phyloP scores from a whole-genome alignment of 805 yeast genomes.

The Candida quercuum region DNA sequence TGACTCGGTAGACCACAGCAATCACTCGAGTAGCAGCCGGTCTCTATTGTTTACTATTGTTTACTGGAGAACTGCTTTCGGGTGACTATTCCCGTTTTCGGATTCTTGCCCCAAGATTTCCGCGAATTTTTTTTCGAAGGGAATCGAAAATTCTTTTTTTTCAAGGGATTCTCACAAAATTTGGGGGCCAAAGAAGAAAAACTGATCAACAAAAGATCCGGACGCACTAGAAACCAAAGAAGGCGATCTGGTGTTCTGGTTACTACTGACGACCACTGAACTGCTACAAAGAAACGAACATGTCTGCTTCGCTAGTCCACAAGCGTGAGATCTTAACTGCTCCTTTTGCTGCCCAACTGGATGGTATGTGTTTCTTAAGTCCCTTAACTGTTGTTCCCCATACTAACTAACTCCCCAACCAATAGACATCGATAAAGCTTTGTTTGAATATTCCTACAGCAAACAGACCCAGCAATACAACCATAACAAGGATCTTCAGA shows the following conservation, averaged over 20 bases:
- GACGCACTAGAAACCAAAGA: no score
- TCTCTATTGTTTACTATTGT: no score
- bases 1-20: no score
- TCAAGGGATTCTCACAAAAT: not conserved
- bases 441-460: slow-evolving; percentile 20
- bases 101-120: no score
- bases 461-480: slow-evolving; percentile 13
- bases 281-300: no score
- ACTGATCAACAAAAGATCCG: no score
- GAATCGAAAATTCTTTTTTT: not conserved
- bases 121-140: not conserved
- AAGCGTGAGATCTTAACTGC: slow-evolving; percentile 8
- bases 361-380: slow-evolving; percentile 15
- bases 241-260: no score
- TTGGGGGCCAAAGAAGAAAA: no score
- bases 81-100: not conserved
- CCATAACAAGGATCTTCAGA: not conserved
- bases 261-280: no score
- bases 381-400: not conserved
- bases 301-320: not conserved
- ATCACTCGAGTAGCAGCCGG: no score
- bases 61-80: no score
- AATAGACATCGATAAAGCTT: slow-evolving; percentile 19
- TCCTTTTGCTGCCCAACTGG: slow-evolving; percentile 15
- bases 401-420: slow-evolving; percentile 5